These are phyloP conservation scores for Neurospora sp. DNA, from an alignment of 495 filamentous ascomycete genomes.

Conservation along the genomic window DNA sequence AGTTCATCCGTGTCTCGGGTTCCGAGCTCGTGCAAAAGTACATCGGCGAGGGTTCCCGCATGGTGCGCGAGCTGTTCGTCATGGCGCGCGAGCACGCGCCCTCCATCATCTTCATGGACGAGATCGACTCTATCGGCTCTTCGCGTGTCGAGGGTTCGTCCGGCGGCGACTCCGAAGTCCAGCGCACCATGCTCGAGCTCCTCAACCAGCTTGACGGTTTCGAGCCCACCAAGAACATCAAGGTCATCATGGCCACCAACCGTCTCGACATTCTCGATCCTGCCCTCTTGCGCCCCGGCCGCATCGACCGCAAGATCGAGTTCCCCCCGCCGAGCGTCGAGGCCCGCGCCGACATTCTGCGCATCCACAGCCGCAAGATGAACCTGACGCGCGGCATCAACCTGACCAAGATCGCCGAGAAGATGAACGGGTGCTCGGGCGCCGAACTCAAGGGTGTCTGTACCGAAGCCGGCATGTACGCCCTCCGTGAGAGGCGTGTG, in stretches of 20 bases:
- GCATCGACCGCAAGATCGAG: conserved; percentile 98
- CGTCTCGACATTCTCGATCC: conserved; percentile 95
- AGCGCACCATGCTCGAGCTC: conserved; percentile 97
- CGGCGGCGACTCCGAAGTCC: conserved; percentile 96
- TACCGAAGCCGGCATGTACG: conserved; percentile 97
- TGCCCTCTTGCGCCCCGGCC: conserved; percentile 82
- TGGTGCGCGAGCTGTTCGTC: conserved; percentile 98
- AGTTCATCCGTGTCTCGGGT: conserved; percentile 95
- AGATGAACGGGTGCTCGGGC: conserved; percentile 98
- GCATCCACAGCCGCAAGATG: conserved; percentile 96
- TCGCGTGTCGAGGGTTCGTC: conserved; percentile 92
- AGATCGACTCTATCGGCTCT: conserved; percentile 97
- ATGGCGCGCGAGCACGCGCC: conserved; percentile 98
- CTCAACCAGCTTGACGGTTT: conserved; percentile 98
- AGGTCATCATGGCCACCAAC: conserved; percentile 99
- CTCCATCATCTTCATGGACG: conserved; percentile 99
- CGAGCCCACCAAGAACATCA: conserved; percentile 99
- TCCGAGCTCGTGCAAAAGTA: conserved; percentile 98
- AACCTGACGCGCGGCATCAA: conserved; percentile 98
- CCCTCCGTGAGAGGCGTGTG: conserved; percentile 84
- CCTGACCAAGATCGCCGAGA: conserved; percentile 95
- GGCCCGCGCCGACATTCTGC: conserved; percentile 92
- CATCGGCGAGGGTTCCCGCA: conserved; percentile 94
- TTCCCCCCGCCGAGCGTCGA: conserved; percentile 97
- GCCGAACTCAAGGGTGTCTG: conserved; percentile 96